Evolutionary conservation across 23 red algal genomes (phyloP).

Genomic region (Pyropia haitanensis): DNA sequence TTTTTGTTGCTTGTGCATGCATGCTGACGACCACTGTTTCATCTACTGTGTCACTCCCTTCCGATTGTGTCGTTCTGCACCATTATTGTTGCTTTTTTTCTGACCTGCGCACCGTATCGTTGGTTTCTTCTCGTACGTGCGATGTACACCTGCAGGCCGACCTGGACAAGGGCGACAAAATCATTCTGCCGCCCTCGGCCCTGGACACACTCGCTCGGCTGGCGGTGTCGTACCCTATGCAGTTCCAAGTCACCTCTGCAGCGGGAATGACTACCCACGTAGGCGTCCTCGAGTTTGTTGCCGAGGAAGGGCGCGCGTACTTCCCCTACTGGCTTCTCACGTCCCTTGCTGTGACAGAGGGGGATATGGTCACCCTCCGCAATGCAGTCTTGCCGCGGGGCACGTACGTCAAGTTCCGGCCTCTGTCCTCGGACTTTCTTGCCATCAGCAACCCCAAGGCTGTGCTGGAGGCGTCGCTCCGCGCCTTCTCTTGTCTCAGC

Average conservation of each 20-base stretch:
- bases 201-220: conserved; percentile 67
- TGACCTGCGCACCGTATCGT: too few species aligned
- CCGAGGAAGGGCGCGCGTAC: conserved; percentile 91
- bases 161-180: conserved; percentile 90
- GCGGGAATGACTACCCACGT: conserved; percentile 61
- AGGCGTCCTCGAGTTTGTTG: conserved; percentile 94
- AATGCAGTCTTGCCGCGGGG: conserved; percentile 82
- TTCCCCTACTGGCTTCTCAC: conserved; percentile 94
- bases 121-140: neutral
- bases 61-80: too few species aligned
- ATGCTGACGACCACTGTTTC: too few species aligned
- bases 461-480: conserved; percentile 85
- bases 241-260: conserved; percentile 62
- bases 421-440: conserved; percentile 83
- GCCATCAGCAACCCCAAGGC: conserved; percentile 85
- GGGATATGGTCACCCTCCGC: conserved; percentile 59
- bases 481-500: conserved; percentile 82
- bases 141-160: conserved; percentile 19
- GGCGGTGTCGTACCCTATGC: conserved; percentile 84
- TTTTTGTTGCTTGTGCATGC: too few species aligned
- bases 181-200: conserved; percentile 76
- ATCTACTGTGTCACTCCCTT: too few species aligned
- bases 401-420: conserved; percentile 92
- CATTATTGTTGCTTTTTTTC: too few species aligned
- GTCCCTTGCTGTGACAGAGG: conserved; percentile 71